These are phyloP conservation scores for Cordyceps farinosa DNA, from an alignment of 2,329 filamentous ascomycete genomes.

Conservation along the genomic window DNA sequence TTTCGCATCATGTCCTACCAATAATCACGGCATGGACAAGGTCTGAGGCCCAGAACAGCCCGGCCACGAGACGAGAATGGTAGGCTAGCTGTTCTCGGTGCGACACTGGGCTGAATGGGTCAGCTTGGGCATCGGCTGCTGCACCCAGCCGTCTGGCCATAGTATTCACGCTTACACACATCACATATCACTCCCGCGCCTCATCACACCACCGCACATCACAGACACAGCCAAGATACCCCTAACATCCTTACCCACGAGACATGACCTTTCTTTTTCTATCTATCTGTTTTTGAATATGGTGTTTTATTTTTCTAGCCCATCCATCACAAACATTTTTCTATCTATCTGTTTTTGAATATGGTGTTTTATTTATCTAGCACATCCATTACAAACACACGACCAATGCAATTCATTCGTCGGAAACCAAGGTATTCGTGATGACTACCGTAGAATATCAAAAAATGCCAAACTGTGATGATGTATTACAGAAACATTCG, in stretches of 20 bases:
- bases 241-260: slow-evolving; percentile 8
- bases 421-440: too few species aligned
- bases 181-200: not conserved
- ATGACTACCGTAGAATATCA: too few species aligned
- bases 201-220: slow-evolving; percentile 1
- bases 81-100: not conserved
- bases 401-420: too few species aligned
- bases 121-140: not conserved
- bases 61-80: not conserved
- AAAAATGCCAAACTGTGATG: too few species aligned
- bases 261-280: slow-evolving; percentile 24
- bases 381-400: slow-evolving; percentile 14
- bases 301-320: not conserved
- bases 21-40: not conserved
- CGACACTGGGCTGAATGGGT: not conserved
- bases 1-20: not conserved
- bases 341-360: slow-evolving; percentile 7
- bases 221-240: slow-evolving; percentile 10
- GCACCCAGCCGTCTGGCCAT: not conserved
- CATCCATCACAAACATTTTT: slow-evolving; percentile 23
- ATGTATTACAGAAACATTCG: too few species aligned
- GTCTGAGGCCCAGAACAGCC: not conserved
- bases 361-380: not conserved
- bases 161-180: not conserved
- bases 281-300: slow-evolving; percentile 1